phyloP scores from a whole-genome alignment of 2,329 filamentous ascomycete genomes.

The Sordariomycetes sp. region DNA sequence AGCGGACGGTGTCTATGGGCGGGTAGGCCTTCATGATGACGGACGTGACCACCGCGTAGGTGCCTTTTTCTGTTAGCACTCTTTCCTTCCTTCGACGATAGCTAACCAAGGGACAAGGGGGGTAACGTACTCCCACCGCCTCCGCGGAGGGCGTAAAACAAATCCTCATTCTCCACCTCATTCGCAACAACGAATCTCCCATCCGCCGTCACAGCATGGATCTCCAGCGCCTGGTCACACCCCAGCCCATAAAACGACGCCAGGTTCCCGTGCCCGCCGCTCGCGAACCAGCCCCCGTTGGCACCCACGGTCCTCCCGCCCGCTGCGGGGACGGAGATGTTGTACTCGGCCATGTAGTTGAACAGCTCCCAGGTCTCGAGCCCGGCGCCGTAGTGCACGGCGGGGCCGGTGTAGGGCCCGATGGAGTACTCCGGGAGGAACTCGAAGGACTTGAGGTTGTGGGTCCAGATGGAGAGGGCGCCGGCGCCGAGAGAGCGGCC shows the following conservation, averaged over 20 bases:
- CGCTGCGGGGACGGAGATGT: constrained; percentile 9
- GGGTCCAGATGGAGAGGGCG: constrained; percentile 24
- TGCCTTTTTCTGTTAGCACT: constrained; percentile 13
- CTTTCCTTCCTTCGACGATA: neutral
- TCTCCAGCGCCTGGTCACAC: constrained; percentile 34
- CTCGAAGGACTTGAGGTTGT: constrained; percentile 26
- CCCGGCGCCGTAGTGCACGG: constrained; percentile 43
- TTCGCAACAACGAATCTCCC: constrained; percentile 31
- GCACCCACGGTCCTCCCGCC: constrained; percentile 33
- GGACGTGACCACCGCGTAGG: constrained; percentile 30
- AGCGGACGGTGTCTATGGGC: constrained; percentile 19
- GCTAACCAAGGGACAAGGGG: neutral
- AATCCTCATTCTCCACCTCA: constrained; percentile 26
- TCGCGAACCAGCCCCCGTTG: constrained; percentile 44
- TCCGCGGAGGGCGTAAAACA: constrained; percentile 39
- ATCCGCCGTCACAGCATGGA: constrained; percentile 34
- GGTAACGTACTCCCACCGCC: constrained; percentile 18
- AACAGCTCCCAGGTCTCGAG: constrained; percentile 36
- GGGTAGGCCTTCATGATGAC: constrained; percentile 22
- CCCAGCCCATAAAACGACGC: constrained; percentile 26
- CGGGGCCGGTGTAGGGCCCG: constrained; percentile 34
- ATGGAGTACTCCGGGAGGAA: constrained; percentile 28
- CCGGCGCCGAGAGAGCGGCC: constrained; percentile 26
- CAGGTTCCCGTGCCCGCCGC: constrained; percentile 41
- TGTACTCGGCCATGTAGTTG: constrained; percentile 18